These are phyloP conservation scores for Discostella stelligeroides DNA, from an alignment of 108 stramenopile genomes.

Conservation along the genomic window DNA sequence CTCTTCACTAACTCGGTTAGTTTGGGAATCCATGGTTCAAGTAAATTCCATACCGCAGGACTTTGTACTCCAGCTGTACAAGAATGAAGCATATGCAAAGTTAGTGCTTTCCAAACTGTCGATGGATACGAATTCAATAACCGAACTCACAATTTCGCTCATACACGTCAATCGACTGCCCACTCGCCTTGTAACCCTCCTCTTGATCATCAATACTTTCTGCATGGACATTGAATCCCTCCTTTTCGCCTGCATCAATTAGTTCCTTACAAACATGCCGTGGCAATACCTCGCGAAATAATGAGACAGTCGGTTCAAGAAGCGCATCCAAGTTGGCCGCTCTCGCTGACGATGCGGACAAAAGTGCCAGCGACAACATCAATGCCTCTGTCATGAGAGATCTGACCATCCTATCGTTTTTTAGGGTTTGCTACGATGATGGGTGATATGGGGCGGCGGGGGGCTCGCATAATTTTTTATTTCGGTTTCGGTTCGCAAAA, in stretches of 20 bases:
- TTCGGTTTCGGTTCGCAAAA: too few species aligned
- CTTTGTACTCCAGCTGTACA: neutral
- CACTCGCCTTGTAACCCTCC: neutral
- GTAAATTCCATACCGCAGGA: slow-evolving; percentile 6
- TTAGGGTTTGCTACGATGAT: too few species aligned
- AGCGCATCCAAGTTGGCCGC: neutral
- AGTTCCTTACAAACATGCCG: slow-evolving; percentile 15
- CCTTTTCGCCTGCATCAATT: slow-evolving; percentile 11
- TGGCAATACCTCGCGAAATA: slow-evolving; percentile 11
- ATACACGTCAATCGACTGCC: slow-evolving; percentile 22
- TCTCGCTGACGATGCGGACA: too few species aligned
- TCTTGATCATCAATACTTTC: slow-evolving; percentile 20
- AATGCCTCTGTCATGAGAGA: too few species aligned
- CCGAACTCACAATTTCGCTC: slow-evolving; percentile 6
- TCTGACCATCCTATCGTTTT: too few species aligned
- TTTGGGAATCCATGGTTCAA: slow-evolving; percentile 11
- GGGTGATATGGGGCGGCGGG: too few species aligned
- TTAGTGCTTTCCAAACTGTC: neutral
- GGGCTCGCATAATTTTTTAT: too few species aligned
- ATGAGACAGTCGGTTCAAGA: slow-evolving; percentile 7
- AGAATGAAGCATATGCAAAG: neutral
- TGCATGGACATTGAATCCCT: slow-evolving; percentile 9
- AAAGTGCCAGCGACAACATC: too few species aligned
- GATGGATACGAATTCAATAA: neutral
- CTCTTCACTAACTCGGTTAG: slow-evolving; percentile 6